Evolutionary conservation across 1,284 basidiomycete genomes (phyloP).

Genomic region (Malassezia sp.): DNA sequence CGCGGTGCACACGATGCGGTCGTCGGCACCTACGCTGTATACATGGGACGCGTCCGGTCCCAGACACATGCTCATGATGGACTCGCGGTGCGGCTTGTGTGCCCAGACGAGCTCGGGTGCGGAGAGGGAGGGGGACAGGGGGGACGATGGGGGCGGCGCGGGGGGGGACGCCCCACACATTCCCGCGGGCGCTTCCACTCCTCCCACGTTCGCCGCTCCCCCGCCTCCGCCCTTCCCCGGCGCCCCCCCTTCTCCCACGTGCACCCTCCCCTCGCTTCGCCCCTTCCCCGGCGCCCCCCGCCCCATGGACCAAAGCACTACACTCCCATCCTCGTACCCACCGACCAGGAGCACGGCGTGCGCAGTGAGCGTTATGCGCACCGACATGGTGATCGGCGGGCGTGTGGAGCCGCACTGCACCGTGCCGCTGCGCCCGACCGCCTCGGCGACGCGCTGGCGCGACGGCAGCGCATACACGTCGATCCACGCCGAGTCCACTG

Average conservation of each 20-base stretch:
- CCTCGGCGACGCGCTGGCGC: constrained; percentile 5
- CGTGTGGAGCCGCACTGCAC: background rate
- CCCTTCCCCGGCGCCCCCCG: background rate
- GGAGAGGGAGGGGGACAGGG: background rate
- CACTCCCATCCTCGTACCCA: constrained; percentile 10
- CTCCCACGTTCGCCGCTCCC: too few species aligned
- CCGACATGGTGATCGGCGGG: constrained; percentile 9
- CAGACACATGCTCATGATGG: constrained; percentile 1
- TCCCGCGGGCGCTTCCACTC: too few species aligned
- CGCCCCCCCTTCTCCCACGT: too few species aligned
- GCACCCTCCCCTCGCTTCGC: too few species aligned
- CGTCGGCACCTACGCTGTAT: constrained; percentile 12
- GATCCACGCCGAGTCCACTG: constrained; percentile 12
- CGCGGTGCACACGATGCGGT: background rate
- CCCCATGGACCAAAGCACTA: background rate
- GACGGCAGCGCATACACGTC: constrained; percentile 12
- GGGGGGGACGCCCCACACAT: too few species aligned
- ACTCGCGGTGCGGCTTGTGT: constrained; percentile 6
- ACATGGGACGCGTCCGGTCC: background rate
- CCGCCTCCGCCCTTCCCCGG: too few species aligned
- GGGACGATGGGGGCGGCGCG: background rate
- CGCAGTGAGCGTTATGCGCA: background rate
- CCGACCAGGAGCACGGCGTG: background rate
- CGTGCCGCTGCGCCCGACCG: background rate
- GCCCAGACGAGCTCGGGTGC: constrained; percentile 4